phyloP scores from a whole-genome alignment of 164 flowering plant species.

The Aristolochia californica region DNA sequence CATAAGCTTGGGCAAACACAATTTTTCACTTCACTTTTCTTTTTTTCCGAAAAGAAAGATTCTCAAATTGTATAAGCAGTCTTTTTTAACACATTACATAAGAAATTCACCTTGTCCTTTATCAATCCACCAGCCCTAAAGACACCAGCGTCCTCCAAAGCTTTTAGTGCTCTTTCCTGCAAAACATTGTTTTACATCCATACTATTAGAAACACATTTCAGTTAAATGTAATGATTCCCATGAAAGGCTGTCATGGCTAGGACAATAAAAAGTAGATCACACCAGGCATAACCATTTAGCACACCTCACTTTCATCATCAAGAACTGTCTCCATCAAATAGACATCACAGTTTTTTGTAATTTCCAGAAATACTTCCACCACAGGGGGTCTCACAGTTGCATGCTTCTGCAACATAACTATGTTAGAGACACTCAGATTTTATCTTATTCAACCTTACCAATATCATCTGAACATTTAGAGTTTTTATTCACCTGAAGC shows the following conservation, averaged over 20 bases:
- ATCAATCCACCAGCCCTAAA: slow-evolving; percentile 20
- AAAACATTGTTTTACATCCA: slow-evolving; percentile 1
- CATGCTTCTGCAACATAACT: slow-evolving; percentile 20
- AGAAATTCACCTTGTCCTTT: slow-evolving; percentile 22
- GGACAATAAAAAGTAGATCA: no score
- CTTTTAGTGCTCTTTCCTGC: slow-evolving; percentile 22
- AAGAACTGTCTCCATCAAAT: slow-evolving; percentile 28
- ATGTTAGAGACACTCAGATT: slow-evolving; percentile 2
- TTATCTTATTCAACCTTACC: no score
- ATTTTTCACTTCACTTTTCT: neutral
- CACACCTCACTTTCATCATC: slow-evolving; percentile 31
- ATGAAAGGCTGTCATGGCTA: no score
- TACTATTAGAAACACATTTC: neutral
- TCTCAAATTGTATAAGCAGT: neutral
- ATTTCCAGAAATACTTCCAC: slow-evolving; percentile 25
- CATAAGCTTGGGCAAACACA: no score
- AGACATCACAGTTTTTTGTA: slow-evolving; percentile 25
- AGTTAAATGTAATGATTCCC: neutral
- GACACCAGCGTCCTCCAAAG: slow-evolving; percentile 26
- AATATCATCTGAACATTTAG: no score
- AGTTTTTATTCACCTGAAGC: slow-evolving; percentile 15
- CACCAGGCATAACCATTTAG: no score
- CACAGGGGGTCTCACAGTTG: slow-evolving; percentile 22
- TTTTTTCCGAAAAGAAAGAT: neutral
- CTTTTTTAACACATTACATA: neutral